Percentiles rank a stretch among this genome's conserved stretches.
Evolutionary conservation across 1,284 basidiomycete genomes (phyloP).

Genomic region (Naganishia liquefaciens): DNA sequence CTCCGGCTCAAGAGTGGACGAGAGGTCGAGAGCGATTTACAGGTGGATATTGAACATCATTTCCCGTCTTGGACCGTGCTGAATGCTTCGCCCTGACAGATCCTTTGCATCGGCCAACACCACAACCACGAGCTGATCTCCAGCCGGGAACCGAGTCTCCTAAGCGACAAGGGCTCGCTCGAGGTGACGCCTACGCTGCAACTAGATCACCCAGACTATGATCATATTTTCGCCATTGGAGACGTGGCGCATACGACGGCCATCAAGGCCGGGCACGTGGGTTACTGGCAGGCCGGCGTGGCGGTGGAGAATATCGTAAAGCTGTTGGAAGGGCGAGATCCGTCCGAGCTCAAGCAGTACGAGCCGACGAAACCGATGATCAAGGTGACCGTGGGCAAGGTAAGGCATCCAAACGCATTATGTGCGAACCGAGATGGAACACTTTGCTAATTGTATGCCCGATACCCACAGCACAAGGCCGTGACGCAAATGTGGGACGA

Average conservation of each 20-base stretch:
- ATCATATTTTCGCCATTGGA: conserved; percentile 54
- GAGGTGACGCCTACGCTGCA: conserved; percentile 66
- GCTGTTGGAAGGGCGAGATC: conserved; percentile 40
- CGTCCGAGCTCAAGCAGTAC: conserved; percentile 60
- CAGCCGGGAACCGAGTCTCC: conserved; percentile 32
- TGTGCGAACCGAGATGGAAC: neutral
- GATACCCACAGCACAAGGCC: conserved; percentile 18
- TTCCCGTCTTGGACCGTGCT: neutral
- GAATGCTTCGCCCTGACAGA: conserved; percentile 50
- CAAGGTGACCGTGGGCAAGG: conserved; percentile 68
- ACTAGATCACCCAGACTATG: conserved; percentile 50
- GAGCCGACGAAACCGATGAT: conserved; percentile 63
- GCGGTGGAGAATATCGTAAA: conserved; percentile 53
- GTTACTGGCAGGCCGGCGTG: conserved; percentile 61
- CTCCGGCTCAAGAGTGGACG: conserved; percentile 28
- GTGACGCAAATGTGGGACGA: conserved; percentile 57
- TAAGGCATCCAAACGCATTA: conserved; percentile 39
- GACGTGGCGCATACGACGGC: conserved; percentile 44
- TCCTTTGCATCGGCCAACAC: conserved; percentile 73
- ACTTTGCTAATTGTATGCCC: neutral
- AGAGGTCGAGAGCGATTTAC: conserved; percentile 56
- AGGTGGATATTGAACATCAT: conserved; percentile 56
- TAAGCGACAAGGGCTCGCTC: conserved; percentile 53
- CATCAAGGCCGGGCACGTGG: conserved; percentile 66
- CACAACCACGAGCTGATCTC: conserved; percentile 67